Evolutionary conservation across 208 protist species (phyloP).

Genomic region (Leptomonas seymouri): DNA sequence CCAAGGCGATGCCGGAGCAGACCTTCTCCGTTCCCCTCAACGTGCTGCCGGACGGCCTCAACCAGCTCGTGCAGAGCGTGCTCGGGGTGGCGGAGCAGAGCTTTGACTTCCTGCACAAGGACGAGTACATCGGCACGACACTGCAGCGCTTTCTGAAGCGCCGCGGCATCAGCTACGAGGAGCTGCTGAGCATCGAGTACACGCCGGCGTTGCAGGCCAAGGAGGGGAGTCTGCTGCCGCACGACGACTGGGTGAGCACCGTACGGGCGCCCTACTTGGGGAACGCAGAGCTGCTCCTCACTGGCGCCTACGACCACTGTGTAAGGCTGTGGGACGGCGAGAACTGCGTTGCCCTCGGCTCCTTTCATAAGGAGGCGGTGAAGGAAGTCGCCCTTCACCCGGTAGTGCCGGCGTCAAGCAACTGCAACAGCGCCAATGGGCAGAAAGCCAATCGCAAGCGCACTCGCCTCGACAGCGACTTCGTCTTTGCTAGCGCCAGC

Average conservation of each 20-base stretch:
- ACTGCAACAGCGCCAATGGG: slow-evolving; percentile 8
- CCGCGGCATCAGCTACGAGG: slow-evolving; percentile 75
- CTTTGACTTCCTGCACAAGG: slow-evolving; percentile 84
- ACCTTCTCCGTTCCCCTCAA: slow-evolving; percentile 72
- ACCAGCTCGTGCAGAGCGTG: slow-evolving; percentile 69
- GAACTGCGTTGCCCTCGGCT: slow-evolving; percentile 72
- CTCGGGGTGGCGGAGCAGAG: slow-evolving; percentile 46
- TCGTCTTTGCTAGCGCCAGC: slow-evolving; percentile 66
- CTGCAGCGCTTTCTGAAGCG: slow-evolving; percentile 74
- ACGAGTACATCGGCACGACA: slow-evolving; percentile 81
- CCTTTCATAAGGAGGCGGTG: slow-evolving; percentile 70
- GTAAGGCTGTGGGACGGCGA: slow-evolving; percentile 82
- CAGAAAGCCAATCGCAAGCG: slow-evolving; percentile 33
- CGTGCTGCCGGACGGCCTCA: slow-evolving; percentile 69
- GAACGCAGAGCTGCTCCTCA: slow-evolving; percentile 64
- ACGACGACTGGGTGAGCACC: slow-evolving; percentile 90
- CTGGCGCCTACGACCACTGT: slow-evolving; percentile 82
- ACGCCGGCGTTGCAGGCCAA: slow-evolving; percentile 78
- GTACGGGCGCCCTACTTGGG: slow-evolving; percentile 65
- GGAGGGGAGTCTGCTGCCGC: slow-evolving; percentile 78
- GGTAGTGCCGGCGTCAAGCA: slow-evolving; percentile 14
- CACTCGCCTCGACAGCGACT: slow-evolving; percentile 39
- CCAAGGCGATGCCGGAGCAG: slow-evolving; percentile 76
- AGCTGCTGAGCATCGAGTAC: slow-evolving; percentile 86
- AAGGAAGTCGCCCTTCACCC: slow-evolving; percentile 77